Percentiles rank a stretch among this genome's conserved stretches.
These are phyloP conservation scores for Colletotrichum theobromicola DNA, from an alignment of 2,329 filamentous ascomycete species.

Conservation along the genomic window DNA sequence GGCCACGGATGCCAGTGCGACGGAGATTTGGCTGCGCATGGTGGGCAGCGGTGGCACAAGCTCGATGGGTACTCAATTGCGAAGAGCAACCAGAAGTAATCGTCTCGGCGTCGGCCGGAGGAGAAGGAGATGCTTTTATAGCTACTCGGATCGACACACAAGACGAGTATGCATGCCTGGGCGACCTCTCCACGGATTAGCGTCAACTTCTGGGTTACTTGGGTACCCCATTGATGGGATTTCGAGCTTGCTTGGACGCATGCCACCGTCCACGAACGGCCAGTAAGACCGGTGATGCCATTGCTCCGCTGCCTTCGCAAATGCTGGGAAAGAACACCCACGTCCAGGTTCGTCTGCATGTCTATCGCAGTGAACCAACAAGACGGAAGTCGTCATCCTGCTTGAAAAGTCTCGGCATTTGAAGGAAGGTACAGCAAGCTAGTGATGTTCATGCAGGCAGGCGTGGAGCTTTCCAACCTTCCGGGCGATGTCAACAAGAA, in stretches of 20 bases:
- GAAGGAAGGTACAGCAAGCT: background rate
- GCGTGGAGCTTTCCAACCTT: background rate
- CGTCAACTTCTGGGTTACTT: too few species aligned
- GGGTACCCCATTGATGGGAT: background rate
- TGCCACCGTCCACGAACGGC: background rate
- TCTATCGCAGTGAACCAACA: background rate
- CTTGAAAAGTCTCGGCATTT: background rate
- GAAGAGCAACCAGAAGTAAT: background rate
- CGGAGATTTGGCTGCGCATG: conserved; percentile 6
- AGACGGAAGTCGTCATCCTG: background rate
- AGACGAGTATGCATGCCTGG: background rate
- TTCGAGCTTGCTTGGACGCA: background rate
- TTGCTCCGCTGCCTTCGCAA: background rate
- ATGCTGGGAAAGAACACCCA: background rate
- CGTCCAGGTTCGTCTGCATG: background rate
- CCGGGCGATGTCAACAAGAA: background rate
- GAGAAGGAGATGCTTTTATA: background rate
- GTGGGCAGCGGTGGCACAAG: background rate
- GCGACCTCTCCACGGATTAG: background rate
- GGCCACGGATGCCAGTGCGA: conserved; percentile 24
- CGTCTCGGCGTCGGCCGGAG: too few species aligned
- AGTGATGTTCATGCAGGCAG: background rate
- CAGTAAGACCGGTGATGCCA: conserved; percentile 1
- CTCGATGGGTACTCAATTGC: background rate
- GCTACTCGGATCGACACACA: background rate